A percentile compares a stretch with the other conserved stretches of the same genome.
phyloP scores from a whole-genome alignment of 139 green algal species.

The Deuterostichococcus epilithicus region DNA sequence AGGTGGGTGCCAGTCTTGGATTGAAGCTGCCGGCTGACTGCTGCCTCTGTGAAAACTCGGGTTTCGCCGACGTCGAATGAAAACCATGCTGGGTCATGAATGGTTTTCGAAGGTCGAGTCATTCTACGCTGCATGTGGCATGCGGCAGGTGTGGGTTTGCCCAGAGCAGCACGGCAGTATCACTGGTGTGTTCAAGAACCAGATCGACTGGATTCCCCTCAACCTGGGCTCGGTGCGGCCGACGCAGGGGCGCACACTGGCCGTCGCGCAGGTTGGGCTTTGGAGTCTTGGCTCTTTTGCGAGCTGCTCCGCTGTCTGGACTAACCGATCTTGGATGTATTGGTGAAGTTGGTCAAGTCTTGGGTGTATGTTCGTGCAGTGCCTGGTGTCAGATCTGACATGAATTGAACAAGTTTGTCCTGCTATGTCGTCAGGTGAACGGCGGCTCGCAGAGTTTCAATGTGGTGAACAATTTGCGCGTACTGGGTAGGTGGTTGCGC shows the following conservation, averaged over 20 bases:
- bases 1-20: conserved; percentile 4
- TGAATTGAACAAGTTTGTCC: background rate
- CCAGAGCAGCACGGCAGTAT: conserved; percentile 29
- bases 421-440: conserved; percentile 16
- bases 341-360: too few species aligned
- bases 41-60: too few species aligned
- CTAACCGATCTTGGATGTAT: too few species aligned
- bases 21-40: too few species aligned
- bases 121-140: too few species aligned
- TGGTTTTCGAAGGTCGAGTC: too few species aligned
- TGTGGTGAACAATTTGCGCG: conserved; percentile 9
- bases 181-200: conserved; percentile 32
- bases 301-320: too few species aligned
- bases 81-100: too few species aligned
- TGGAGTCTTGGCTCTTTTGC: background rate
- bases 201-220: conserved; percentile 33
- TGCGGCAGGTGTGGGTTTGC: conserved; percentile 14
- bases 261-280: conserved; percentile 16
- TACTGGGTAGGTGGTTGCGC: conserved; percentile 22
- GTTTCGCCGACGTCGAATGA: too few species aligned
- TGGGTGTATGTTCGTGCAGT: too few species aligned
- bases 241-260: conserved; percentile 17
- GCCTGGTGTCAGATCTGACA: background rate
- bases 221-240: conserved; percentile 17
- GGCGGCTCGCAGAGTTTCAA: conserved; percentile 28